Conservation (phyloP, 371 early-diverging fungal genomes). For the Rhizopus microsporus region DNA sequence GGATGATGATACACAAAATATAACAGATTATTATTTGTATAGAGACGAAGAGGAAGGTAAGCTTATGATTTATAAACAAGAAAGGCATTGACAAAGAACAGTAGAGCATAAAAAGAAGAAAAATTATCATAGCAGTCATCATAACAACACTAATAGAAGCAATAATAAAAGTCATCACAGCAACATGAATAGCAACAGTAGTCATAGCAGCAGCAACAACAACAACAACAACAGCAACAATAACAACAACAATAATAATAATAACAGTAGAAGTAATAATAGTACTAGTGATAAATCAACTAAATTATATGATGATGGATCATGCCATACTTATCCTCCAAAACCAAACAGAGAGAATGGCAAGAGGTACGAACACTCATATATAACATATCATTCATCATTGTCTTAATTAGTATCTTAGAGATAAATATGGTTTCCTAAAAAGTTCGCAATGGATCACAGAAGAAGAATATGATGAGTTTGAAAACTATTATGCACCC, state of each 20-base stretch:
- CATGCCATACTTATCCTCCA: constrained; percentile 24
- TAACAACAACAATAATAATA: neutral
- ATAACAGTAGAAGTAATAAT: constrained; percentile 13
- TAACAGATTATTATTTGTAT: constrained; percentile 8
- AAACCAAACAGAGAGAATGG: constrained; percentile 10
- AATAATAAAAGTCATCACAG: no score
- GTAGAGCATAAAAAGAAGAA: no score
- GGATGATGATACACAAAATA: constrained; percentile 16
- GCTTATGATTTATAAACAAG: neutral
- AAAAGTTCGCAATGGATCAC: constrained; percentile 64
- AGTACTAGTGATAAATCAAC: constrained; percentile 11
- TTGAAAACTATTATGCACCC: constrained; percentile 62
- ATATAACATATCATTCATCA: neutral
- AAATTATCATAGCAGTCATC: no score
- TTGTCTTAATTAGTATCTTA: constrained; percentile 7
- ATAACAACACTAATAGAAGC: no score
- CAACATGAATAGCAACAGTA: neutral
- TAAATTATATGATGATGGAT: constrained; percentile 27
- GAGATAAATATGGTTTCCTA: constrained; percentile 72
- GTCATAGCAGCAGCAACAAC: neutral
- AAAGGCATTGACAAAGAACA: neutral
- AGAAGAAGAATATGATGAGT: constrained; percentile 54
- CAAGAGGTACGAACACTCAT: constrained; percentile 12
- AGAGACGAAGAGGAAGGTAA: constrained; percentile 5
- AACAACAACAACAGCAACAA: neutral